Evolutionary conservation across 2,329 filamentous ascomycete species (phyloP), one percentile per base, ranked within the genome.

Genomic region (Tolypocladium pustulatum): DNA sequence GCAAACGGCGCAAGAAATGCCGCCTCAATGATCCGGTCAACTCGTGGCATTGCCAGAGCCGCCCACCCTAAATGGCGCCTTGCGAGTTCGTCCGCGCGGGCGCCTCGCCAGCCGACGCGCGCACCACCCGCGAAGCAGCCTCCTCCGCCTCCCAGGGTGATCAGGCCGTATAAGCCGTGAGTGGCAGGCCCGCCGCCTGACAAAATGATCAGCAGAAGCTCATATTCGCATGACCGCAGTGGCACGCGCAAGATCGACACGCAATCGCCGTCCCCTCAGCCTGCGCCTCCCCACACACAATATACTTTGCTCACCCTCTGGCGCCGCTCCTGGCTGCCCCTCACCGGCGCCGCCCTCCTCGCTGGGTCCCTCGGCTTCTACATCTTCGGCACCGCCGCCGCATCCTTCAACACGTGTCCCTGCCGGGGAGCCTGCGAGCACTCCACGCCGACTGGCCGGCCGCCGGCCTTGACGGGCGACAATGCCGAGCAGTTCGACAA

Each of bases 401-500:
- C 75, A 17, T 68, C 72, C 27, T 59, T 73, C 61, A 71, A 68
- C 40, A 55, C 64, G 3, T 61, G 65, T 1, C 61, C 66, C 32
- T 64, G 65, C 54, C 61, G 60, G 53, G 15, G 55, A 41, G 65
- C 67, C 61, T 68, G 67, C 59, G 69, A 72, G 57, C 72, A 77
- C 58, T 61, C 67, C 51, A 62, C 66, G 15, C 77, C 79, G 5
- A 81, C 79, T 25, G 80, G 79, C 37, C 77, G 78, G 13, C 78
- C 80, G 4, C 71, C 75, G 30, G 74, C 76, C 57, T 72, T 81
- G 62, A 74, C 72, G 22, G 69, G 72, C 55, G 72, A 76, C 56
- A 73, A 75, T 17, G 84, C 84, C 22, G 71, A 73, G 34, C 76
- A 78, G 46, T 87, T 87, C 67, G 84, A 87, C 71, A 72, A 74